These are phyloP conservation scores for Phytophthora fragariaefolia DNA, from an alignment of 352 stramenopile genomes.

Conservation along the genomic window DNA sequence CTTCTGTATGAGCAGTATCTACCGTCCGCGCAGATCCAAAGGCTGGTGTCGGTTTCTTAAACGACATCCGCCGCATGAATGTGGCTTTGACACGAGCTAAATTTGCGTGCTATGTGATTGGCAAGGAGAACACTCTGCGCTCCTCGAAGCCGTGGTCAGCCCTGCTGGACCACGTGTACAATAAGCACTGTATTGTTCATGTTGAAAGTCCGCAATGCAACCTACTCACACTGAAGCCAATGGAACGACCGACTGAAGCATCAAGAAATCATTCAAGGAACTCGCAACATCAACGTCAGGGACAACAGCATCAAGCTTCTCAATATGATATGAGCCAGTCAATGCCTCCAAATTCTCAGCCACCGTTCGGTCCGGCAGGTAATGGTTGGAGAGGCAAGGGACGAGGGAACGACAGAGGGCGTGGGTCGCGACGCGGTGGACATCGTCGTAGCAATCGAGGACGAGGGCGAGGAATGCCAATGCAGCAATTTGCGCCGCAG, in stretches of 20 bases:
- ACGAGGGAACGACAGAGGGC: constrained; percentile 39
- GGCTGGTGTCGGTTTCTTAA: constrained; percentile 88
- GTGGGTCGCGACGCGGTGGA: constrained; percentile 28
- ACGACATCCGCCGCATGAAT: constrained; percentile 91
- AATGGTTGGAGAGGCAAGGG: constrained; percentile 47
- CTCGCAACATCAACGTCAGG: constrained; percentile 32
- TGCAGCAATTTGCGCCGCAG: constrained; percentile 26
- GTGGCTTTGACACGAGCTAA: constrained; percentile 89
- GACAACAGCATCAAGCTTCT: constrained; percentile 12
- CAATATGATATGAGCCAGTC: constrained; percentile 21
- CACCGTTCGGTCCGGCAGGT: constrained; percentile 21
- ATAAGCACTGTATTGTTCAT: constrained; percentile 79
- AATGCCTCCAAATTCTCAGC: constrained; percentile 11
- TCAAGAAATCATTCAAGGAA: constrained; percentile 27
- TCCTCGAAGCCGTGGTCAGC: constrained; percentile 88
- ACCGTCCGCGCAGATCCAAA: constrained; percentile 85
- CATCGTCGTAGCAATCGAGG: constrained; percentile 42
- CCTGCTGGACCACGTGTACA: constrained; percentile 76
- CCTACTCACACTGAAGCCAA: constrained; percentile 67
- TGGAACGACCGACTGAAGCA: constrained; percentile 45
- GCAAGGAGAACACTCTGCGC: constrained; percentile 78
- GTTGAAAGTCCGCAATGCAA: constrained; percentile 84
- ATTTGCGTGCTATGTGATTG: constrained; percentile 90
- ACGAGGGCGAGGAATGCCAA: constrained; percentile 30
- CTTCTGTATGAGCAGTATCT: constrained; percentile 65